Base-by-base conservation (phyloP, 139 green algal genomes). In the Closterium sp. region DNA sequence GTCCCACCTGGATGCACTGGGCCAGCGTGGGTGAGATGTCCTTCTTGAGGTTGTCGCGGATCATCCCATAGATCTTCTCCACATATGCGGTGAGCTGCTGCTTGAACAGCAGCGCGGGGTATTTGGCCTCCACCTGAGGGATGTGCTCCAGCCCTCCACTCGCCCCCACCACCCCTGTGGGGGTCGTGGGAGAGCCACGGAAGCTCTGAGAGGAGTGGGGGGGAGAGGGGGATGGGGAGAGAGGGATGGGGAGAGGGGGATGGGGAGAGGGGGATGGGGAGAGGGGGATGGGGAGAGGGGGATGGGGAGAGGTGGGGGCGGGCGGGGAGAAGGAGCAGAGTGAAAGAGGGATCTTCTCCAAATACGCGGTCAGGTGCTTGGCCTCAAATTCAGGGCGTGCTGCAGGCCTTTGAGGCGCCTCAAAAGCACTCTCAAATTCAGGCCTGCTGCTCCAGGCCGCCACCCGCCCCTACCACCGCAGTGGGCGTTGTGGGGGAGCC, bases 51-150 rank as follows among this genome's bases (percentile, higher is more conserved):
- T 99, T 99, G 95, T 99, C 98, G 3, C 98, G 96, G 91, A 99
- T 96, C 96, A 98, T 97, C 86, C 97, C 97, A 95, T 99, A 99
- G 92, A 99, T 98, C 94, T 98, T 98, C 94, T 99, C 97, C 92
- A 99, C 97, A 94, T 98, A 98, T 10, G 97, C 97, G 89, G 98
- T 97, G 86, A 99, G 96, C 96, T 99, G 97, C 97, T 99, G 98
- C 96, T 99, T 99, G 96, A 99, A 99, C 90, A 99, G 95, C 95
- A 99, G 96, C 6, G 98, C 98, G 1, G 98, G 98, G 96, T 99
- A 99, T 95, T 99, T 99, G 92, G 81, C 81, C 2, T 85, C 81
- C 81, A 85, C 97, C 93, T 98, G 96, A 66, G 43, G 43, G 9
- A 66, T 66, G 43, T 66, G 43, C 43, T 66, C 43, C 43, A 66